phyloP scores from a whole-genome alignment of 75 land plant genomes.

The Picea glauca region DNA sequence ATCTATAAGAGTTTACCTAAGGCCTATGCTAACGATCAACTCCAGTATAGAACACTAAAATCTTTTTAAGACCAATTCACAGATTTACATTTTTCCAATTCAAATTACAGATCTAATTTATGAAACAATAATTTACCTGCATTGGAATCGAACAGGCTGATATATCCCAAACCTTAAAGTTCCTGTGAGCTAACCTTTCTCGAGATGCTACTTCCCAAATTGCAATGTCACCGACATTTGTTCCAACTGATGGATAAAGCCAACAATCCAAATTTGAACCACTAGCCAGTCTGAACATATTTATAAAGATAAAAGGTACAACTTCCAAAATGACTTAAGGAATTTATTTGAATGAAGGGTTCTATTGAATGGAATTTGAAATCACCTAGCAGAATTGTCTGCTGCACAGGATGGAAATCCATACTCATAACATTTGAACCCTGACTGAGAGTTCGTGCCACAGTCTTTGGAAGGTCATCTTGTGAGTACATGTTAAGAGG shows the following conservation, averaged over 20 bases:
- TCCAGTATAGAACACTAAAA: too few relatives aligned
- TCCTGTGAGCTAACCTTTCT: slow-evolving; percentile 64
- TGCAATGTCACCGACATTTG: slow-evolving; percentile 70
- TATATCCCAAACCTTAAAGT: slow-evolving; percentile 86
- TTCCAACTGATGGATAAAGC: slow-evolving; percentile 58
- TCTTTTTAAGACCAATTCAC: too few relatives aligned
- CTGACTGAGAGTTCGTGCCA: slow-evolving; percentile 58
- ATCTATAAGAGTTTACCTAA: too few relatives aligned
- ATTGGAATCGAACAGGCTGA: slow-evolving; percentile 41
- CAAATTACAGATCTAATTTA: too few relatives aligned
- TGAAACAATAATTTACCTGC: slow-evolving; percentile 34
- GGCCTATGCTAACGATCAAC: too few relatives aligned
- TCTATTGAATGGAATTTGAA: too few relatives aligned
- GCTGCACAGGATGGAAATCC: slow-evolving; percentile 94
- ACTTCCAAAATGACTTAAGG: too few relatives aligned
- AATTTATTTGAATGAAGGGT: too few relatives aligned
- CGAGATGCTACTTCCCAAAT: slow-evolving; percentile 75
- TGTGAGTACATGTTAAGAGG: neutral
- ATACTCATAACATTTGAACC: slow-evolving; percentile 88
- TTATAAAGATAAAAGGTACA: too few relatives aligned
- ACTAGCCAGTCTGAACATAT: neutral
- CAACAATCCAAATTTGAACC: neutral
- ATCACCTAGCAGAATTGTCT: slow-evolving; percentile 71
- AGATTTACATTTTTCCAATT: too few relatives aligned
- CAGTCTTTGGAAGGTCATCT: slow-evolving; percentile 80